Base-by-base conservation (phyloP, 495 filamentous ascomycete genomes). In the Thermothielavioides terrestris region DNA sequence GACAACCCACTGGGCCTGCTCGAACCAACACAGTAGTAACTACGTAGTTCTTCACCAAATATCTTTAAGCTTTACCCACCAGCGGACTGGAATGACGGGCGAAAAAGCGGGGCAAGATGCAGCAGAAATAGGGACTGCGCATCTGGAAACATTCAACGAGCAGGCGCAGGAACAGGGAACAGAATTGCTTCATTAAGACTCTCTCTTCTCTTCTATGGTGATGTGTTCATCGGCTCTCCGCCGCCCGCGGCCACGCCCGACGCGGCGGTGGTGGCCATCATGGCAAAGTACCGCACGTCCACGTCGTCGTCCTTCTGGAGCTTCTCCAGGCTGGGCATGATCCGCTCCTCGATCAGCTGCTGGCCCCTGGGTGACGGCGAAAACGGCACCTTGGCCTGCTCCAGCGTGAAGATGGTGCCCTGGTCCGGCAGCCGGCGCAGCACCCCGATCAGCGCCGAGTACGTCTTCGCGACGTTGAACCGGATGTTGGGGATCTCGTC, bases 391-490 rank as follows among this genome's bases (percentile, higher is more conserved):
- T 81, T 84, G 2, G 80, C 77, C 71, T 94, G 90, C 66, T 94
- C 88, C 32, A 95, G 64, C 42, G 82, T 78, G 59, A 84, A 79
- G 58, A 98, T 76, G 20, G 92, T 97, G 49, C 88, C 88, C 59
- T 91, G 76, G 25, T 84, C 84, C 2, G 92, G 92, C 17, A 98
- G 79, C 47, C 89, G 86, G 67, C 88, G 85, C 62, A 98, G 75
- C 22, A 91, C 89, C 51, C 85, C 81, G 57, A 97, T 90, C 35
- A 98, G 72, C 35, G 91, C 81, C 15, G 81, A 78, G 62, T 96
- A 98, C 23, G 94, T 96, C 71, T 98, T 98, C 47, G 92, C 94
- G 43, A 97, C 91, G 63, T 98, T 98, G 78, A 98, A 98, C 45
- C 92, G 88, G 64, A 98, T 98, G 67, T 98, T 98, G 45, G 92